A percentile compares a stretch with the other conserved stretches of the same genome.
Conservation (phyloP, 176 grass and related monocot species). For the Triticum dicoccoides region DNA sequence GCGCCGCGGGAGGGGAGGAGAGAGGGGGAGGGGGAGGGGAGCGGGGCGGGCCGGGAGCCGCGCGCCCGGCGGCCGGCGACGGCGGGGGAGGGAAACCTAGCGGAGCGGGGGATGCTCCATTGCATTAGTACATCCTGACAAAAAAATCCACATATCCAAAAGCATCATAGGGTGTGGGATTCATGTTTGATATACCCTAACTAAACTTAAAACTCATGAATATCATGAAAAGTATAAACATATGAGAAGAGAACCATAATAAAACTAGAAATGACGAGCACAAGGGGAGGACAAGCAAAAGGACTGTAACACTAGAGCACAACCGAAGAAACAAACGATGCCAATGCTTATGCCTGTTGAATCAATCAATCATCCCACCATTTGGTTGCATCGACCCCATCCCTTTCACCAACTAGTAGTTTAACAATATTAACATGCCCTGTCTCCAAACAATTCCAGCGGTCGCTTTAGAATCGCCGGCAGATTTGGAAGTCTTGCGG, state of each 20-base stretch:
- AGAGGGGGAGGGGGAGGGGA: too few relatives aligned
- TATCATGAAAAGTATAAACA: too few relatives aligned
- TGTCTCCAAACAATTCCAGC: not conserved
- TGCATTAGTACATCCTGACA: too few relatives aligned
- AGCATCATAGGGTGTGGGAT: too few relatives aligned
- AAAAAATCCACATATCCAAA: too few relatives aligned
- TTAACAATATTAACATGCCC: not conserved
- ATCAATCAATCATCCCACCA: slow-evolving; percentile 3
- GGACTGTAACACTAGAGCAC: not conserved
- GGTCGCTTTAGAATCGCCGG: slow-evolving; percentile 36
- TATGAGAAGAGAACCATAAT: not conserved
- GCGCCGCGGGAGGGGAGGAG: too few relatives aligned
- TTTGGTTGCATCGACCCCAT: slow-evolving; percentile 9
- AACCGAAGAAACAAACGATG: not conserved
- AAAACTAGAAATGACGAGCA: not conserved
- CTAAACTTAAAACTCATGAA: not conserved
- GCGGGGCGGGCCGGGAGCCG: too few relatives aligned
- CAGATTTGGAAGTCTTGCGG: slow-evolving; percentile 29
- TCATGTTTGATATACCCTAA: not conserved
- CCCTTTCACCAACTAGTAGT: not conserved
- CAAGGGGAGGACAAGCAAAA: not conserved
- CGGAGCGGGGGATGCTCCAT: too few relatives aligned
- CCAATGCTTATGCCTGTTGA: not conserved
- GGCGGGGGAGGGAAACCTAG: too few relatives aligned
- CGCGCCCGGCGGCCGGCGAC: too few relatives aligned